These are phyloP conservation scores for Collybia sp. DNA, from an alignment of 768 basidiomycete genomes.

Conservation along the genomic window DNA sequence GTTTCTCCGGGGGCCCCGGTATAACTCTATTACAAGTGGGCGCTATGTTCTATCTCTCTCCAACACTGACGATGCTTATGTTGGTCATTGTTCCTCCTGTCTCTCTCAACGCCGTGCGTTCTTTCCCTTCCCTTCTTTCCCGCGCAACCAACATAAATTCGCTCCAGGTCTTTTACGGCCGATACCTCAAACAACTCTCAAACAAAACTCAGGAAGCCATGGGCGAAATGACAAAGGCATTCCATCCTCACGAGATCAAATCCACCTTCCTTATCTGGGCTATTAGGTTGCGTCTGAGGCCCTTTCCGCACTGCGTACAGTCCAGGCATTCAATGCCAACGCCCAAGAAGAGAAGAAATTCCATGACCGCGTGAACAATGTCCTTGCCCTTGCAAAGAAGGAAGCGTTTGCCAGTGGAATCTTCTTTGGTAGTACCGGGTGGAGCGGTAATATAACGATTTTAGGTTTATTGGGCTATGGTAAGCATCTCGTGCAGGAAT, in stretches of 20 bases:
- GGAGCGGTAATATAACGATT: slow-evolving; percentile 92
- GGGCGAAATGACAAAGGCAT: slow-evolving; percentile 85
- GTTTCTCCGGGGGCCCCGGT: not conserved
- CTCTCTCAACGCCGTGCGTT: slow-evolving; percentile 73
- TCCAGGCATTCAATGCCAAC: slow-evolving; percentile 88
- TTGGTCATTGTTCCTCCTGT: slow-evolving; percentile 87
- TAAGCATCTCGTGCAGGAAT: slow-evolving; percentile 21
- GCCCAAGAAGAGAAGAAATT: slow-evolving; percentile 78
- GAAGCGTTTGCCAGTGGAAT: slow-evolving; percentile 90
- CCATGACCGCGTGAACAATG: slow-evolving; percentile 52
- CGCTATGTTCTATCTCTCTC: slow-evolving; percentile 93
- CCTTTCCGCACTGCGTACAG: slow-evolving; percentile 79
- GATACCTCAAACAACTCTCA: slow-evolving; percentile 88
- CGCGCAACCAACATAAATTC: slow-evolving; percentile 1
- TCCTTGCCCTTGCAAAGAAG: slow-evolving; percentile 73
- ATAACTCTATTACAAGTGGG: slow-evolving; percentile 49
- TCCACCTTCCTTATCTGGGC: not conserved
- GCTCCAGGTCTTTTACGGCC: slow-evolving; percentile 85
- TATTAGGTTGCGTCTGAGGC: slow-evolving; percentile 82
- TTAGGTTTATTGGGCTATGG: slow-evolving; percentile 90
- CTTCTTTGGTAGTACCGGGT: slow-evolving; percentile 89
- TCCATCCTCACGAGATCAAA: slow-evolving; percentile 21
- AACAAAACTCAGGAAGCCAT: slow-evolving; percentile 92
- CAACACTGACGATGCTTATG: slow-evolving; percentile 88
- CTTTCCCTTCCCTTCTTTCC: not conserved